Base-by-base conservation (phyloP, 2,329 filamentous ascomycete species). In the Penicillium fuscoglaucum region DNA sequence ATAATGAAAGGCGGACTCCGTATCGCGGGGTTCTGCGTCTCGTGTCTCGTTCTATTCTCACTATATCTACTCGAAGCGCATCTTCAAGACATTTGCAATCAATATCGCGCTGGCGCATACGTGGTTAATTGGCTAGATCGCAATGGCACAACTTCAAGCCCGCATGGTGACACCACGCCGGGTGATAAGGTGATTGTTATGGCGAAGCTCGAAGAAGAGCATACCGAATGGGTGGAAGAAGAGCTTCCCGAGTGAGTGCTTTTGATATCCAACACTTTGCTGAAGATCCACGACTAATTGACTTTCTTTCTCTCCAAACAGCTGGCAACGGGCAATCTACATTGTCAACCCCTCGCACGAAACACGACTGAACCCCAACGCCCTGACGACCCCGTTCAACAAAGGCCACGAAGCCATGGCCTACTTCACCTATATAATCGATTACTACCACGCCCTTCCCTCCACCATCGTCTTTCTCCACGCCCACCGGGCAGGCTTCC, bases 381-480 rank as follows among this genome's bases (percentile, higher is more conserved):
- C 56, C 8, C 71, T 76, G 46, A 73, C 62, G 29, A 74, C 72
- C 4, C 70, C 73, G 8, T n/a, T 66, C 19, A 77, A 80, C 66
- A 80, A 80, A 67, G 78, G 77, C 58, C 74, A 74, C 53, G 79
- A 81, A 65, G 73, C 78, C 4, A 79, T 77, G 68, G 76, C 77
- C 44, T 81, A 81, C 58, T 68, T 80, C 2, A 79, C 77, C 37
- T 80, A 79, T 64, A 68, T 82, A 15, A 76, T 80, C 53, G 76
- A 80, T 46, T 61, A 79, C 63, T 81, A 80, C 66, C 60, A 79
- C 55, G 50, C 62, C 29, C 74, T 86, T 10, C 79, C 83, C 4
- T 82, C 84, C 55, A 80, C 81, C 19, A 73, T 80, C 53, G 75
- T 82, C 57, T 86, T 86, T 72, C 78, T 83, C 64, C 84, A 86